These are phyloP conservation scores for Pestalotiopsis sp. DNA, from an alignment of 2,329 filamentous ascomycete species.

Conservation along the genomic window DNA sequence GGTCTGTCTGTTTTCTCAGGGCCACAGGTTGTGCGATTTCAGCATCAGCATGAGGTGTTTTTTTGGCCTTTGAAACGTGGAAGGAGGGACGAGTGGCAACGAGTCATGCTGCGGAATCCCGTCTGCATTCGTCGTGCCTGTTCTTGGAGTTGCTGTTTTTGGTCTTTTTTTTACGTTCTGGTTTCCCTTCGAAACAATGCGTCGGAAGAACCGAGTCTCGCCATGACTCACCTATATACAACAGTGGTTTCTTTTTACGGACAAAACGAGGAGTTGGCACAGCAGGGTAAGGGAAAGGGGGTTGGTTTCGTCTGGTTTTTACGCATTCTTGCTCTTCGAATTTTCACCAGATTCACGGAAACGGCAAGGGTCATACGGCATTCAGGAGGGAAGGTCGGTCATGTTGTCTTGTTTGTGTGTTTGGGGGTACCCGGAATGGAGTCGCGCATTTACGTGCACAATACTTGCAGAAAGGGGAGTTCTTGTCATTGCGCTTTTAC, in stretches of 20 bases:
- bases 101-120: not conserved
- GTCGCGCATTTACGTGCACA: constrained; percentile 10
- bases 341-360: constrained; percentile 6
- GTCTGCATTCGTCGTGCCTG: constrained; percentile 19
- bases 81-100: constrained; percentile 18
- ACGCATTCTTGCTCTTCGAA: not conserved
- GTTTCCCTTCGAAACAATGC: constrained; percentile 10
- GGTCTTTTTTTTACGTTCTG: constrained; percentile 16
- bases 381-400: not conserved
- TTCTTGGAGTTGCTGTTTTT: constrained; percentile 24
- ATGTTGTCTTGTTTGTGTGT: constrained; percentile 2
- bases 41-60: constrained; percentile 40
- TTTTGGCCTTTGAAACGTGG: constrained; percentile 33
- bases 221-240: constrained; percentile 6
- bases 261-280: constrained; percentile 8
- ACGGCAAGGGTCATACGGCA: constrained; percentile 4
- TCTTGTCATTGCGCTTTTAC: constrained; percentile 3
- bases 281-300: not conserved
- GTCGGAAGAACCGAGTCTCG: not conserved
- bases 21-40: constrained; percentile 32
- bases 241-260: constrained; percentile 4
- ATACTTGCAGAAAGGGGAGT: constrained; percentile 12
- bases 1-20: constrained; percentile 31
- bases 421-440: constrained; percentile 13
- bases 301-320: not conserved